Base-by-base conservation (phyloP, 2,329 filamentous ascomycete species). In the Chrysoporthe puriensis region DNA sequence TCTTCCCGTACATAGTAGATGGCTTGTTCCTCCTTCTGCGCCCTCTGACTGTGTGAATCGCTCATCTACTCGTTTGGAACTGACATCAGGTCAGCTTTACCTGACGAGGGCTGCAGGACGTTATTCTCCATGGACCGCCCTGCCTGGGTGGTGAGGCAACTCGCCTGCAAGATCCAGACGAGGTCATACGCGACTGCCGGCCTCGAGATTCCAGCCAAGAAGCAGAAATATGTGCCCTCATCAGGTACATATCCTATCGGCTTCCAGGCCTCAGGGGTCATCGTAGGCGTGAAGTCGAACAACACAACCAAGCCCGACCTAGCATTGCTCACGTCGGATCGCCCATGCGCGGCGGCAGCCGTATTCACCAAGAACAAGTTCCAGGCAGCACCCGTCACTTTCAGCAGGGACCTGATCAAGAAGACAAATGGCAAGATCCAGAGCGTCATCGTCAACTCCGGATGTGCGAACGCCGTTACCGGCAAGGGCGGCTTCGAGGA, bases 321-420 rank as follows among this genome's bases (percentile, higher is more conserved):
- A 62, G 93, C 94, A 46, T 86, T 99, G 72, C 86, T 99, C 71
- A 90, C 91, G 21, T 98, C 96, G 7, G 93, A 97, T 74, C 85
- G 85, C 63, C 93, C 94, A 65, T 97, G 94, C 79, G 86, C 92
- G 7, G 94, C 91, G 11, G 93, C 94, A 0, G 96, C 94, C 7
- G 94, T 98, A 58, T 97, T 98, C 82, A 99, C 96, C 65, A 96
- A 94, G 79, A 99, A 99, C 83, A 94, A 95, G 79, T 99, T 99
- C 82, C 94, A 97, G 80, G 96, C 96, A 21, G 96, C 96, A 13
- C 96, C 96, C 5, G 95, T 99, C 57, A 93, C 92, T 42, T 91
- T 97, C 70, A 95, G 91, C 78, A 86, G 89, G 71, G 85, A 90
- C 67, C 87, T 94, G 69, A 81, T 97, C 46, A 84, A 88, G 76